A percentile compares a stretch with the other conserved stretches of the same genome.
Conservation (phyloP, 148 eudicot species). For the Beta vulgaris region DNA sequence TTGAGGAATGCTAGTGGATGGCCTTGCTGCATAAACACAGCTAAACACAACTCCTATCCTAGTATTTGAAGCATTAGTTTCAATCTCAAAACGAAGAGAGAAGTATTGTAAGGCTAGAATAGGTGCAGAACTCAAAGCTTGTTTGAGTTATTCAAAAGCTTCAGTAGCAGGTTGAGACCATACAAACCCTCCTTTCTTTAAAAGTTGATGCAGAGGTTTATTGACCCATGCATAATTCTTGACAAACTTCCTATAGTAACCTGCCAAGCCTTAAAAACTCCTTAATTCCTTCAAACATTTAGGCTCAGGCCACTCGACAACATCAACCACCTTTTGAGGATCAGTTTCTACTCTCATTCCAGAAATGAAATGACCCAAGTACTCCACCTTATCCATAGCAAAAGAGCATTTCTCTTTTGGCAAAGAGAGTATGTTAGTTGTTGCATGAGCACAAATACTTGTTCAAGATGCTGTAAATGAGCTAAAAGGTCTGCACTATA, state of each 20-base stretch:
- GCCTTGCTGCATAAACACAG: neutral
- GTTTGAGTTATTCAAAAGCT: neutral
- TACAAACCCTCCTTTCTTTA: neutral
- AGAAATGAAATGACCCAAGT: neutral
- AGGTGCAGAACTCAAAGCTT: neutral
- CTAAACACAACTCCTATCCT: neutral
- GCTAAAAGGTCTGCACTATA: neutral
- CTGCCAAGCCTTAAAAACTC: neutral
- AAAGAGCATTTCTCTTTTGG: neutral
- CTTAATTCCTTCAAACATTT: neutral
- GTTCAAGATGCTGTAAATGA: neutral
- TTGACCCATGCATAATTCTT: neutral
- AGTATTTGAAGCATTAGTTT: neutral
- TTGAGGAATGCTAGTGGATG: neutral
- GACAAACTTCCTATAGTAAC: neutral
- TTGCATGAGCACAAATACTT: neutral
- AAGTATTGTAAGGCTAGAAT: neutral
- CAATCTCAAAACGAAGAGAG: neutral
- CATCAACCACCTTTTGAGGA: neutral
- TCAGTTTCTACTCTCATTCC: neutral
- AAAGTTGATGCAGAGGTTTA: neutral
- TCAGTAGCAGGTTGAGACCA: neutral
- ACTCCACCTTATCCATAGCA: neutral
- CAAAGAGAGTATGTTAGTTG: neutral
- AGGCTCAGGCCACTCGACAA: neutral